Base-by-base conservation (phyloP, 139 green algal species). In the Chlamydomonas eustigma region DNA sequence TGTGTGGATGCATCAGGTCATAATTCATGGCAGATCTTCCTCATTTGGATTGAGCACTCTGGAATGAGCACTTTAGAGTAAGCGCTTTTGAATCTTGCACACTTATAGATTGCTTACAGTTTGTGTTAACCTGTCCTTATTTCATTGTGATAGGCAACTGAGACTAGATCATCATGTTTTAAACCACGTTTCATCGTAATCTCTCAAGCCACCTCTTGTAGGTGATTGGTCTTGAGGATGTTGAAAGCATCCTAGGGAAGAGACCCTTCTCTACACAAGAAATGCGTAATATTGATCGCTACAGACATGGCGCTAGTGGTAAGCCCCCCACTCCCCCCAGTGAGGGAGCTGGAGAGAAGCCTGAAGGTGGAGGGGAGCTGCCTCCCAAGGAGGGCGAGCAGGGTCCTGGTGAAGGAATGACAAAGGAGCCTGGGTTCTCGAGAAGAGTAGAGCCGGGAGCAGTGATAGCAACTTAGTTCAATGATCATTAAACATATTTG, bases 211-310 rank as follows among this genome's bases (percentile, higher is more conserved):
- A n/a, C n/a, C n/a, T n/a, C n/a, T n/a, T n/a, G n/a, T 76, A 97
- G 88, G 94, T 98, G 50, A 78, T 98, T 1, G 86, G 86, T 52
- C 69, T 94, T 52, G 90, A 98, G 51, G 94, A 97, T 25, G 80
- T 99, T 25, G 91, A 95, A 67, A 51, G 77, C 6, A 83, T 99
- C 37, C 84, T 99, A 67, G 96, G 96, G n/a, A 81, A 84, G 72
- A 83, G 96, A 4, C 96, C 96, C n/a, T 99, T 92, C 79, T 51
- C 73, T 33, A 88, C 50, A 34, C 72, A 77, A n/a, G 92, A 96
- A 87, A 74, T 97, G 82, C 90, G 89, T 36, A 99, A 99, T 84
- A 98, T 99, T 51, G 96, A 99, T 85, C 94, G 93, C 28, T 72
- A 72, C 65, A 72, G 65, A 34, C 33, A 44, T 44, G 65, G 34